Conservation (phyloP, 2,329 filamentous ascomycete genomes). For the Penicillium decumbens region DNA sequence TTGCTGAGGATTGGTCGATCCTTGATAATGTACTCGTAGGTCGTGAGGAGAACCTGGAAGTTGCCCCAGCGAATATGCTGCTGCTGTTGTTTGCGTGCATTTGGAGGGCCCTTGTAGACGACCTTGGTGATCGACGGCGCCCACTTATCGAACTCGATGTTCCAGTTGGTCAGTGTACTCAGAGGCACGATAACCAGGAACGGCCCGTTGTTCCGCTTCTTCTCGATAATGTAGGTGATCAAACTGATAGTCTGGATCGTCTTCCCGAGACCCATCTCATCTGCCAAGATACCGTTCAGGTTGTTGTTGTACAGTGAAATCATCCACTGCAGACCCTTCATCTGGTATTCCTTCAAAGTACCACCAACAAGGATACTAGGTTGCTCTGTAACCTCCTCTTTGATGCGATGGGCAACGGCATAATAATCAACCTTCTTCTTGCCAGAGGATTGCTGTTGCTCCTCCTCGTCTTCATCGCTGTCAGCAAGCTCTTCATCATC, state of each 20-base stretch:
- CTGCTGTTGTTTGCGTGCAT: slow-evolving; percentile 80
- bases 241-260: slow-evolving; percentile 98
- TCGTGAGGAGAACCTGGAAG: slow-evolving; percentile 95
- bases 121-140: slow-evolving; percentile 79
- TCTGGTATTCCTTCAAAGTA: slow-evolving; percentile 90
- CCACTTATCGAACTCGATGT: slow-evolving; percentile 98
- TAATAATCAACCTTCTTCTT: slow-evolving; percentile 93
- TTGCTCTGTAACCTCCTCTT: slow-evolving; percentile 83
- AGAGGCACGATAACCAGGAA: slow-evolving; percentile 96
- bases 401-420: slow-evolving; percentile 90
- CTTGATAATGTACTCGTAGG: slow-evolving; percentile 99
- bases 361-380: slow-evolving; percentile 85
- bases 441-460: slow-evolving; percentile 48
- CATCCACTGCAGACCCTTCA: slow-evolving; percentile 99
- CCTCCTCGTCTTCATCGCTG: slow-evolving; percentile 62
- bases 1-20: slow-evolving; percentile 92
- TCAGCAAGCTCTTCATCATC: slow-evolving; percentile 63
- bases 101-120: slow-evolving; percentile 95
- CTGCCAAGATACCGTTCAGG: slow-evolving; percentile 94
- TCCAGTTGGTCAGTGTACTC: slow-evolving; percentile 98
- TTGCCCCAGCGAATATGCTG: slow-evolving; percentile 89
- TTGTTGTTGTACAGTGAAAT: slow-evolving; percentile 99
- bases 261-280: slow-evolving; percentile 99
- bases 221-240: slow-evolving; percentile 94
- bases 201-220: slow-evolving; percentile 84